phyloP scores from a whole-genome alignment of 2,329 filamentous ascomycete genomes.

The Cladosporium sp. region DNA sequence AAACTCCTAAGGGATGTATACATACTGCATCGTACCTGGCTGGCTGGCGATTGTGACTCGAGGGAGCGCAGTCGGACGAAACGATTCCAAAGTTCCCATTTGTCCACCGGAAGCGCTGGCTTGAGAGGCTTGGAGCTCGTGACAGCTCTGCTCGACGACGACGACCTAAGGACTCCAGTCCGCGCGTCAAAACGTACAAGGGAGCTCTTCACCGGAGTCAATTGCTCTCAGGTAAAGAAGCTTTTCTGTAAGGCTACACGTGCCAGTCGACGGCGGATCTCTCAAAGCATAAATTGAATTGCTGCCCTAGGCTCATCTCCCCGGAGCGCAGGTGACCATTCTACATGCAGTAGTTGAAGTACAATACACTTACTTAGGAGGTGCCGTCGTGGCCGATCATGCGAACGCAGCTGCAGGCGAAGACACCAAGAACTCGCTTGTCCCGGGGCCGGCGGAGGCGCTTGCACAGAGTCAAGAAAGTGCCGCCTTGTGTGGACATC shows the following conservation, averaged over 20 bases:
- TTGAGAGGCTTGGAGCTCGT: conserved; percentile 1
- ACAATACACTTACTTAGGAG: not conserved
- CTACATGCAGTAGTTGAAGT: not conserved
- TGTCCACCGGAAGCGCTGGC: not conserved
- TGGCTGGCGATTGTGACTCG: not conserved
- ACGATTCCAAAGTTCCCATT: not conserved
- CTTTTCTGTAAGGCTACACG: not conserved
- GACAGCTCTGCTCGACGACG: not conserved
- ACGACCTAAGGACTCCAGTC: not conserved
- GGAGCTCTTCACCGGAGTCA: not conserved
- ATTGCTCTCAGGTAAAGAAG: not conserved
- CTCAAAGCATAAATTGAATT: not conserved
- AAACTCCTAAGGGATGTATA: not conserved
- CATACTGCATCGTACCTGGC: not conserved
- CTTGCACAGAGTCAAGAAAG: not conserved
- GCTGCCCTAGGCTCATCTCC: not conserved
- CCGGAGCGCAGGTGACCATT: not conserved
- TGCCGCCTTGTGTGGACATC: not conserved
- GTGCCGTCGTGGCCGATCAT: not conserved
- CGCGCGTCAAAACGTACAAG: not conserved
- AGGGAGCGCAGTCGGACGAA: not conserved
- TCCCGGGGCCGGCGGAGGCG: not conserved
- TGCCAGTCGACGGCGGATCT: not conserved
- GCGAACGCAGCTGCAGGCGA: conserved; percentile 12
- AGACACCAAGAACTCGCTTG: not conserved